Evolutionary conservation across 1,284 basidiomycete genomes (phyloP), one percentile per base, ranked within the genome.

Genomic region (Pseudozyma thailandica): DNA sequence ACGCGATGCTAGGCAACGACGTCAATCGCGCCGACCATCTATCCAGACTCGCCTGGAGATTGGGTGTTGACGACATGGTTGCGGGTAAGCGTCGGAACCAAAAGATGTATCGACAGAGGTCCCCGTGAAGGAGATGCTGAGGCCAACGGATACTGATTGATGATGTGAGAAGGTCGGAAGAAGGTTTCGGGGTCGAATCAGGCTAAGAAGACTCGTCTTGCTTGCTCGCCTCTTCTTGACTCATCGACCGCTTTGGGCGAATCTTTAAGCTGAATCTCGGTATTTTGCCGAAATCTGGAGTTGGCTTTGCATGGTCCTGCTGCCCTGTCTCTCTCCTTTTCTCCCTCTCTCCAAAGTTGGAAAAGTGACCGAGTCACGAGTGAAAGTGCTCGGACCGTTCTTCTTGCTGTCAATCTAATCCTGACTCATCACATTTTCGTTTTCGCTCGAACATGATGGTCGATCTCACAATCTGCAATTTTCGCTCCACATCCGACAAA

Each of bases 1-100:
- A 86, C 4, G 93, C 93, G 69, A 98, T 91, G 26, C 91, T 91
- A 4, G 94, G 95, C 15, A 96, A 84, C 77, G 84, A 84, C n/a
- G 83, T 83, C 25, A 88, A 84, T n/a, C 86, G 77, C 6, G 62
- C 58, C 8, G 60, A 55, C 80, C 80, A 82, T 42, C 75, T 68
- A 13, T 78, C 70, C 50, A 81, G 53, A 42, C 70, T 65, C 41
- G 65, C 71, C 33, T 71, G 44, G 1, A 72, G 41, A 4, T 68
- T 43, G 15, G 43, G 18, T 39, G 53, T 31, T 13, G 58, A 47
- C 20, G 61, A 38, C 66, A 71, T 71, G 41, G 25, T 27, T 35
- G 33, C 6, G n/a, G n/a, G 33, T 5, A 5, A 6, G 13, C n/a
- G 33, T n/a, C n/a, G n/a, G 5, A 35, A 35, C 35, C 16, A 35